Evolutionary conservation across 2,329 filamentous ascomycete genomes (phyloP), one percentile per base, ranked within the genome.

Genomic region (Talaromyces rugulosus): DNA sequence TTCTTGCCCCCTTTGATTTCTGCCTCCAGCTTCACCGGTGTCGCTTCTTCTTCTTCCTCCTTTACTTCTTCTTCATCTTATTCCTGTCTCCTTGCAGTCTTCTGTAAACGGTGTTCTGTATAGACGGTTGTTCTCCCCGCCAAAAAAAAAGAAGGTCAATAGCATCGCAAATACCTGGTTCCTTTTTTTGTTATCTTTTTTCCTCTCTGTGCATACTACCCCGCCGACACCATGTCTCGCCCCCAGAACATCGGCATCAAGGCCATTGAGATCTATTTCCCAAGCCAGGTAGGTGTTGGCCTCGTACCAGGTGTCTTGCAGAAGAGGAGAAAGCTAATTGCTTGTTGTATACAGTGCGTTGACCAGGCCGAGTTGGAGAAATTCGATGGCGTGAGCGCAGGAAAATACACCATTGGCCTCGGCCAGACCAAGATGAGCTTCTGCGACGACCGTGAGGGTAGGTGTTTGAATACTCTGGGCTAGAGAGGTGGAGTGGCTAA

Each of bases 401-500:
- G 91, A 69, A 95, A 95, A 81, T 95, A 95, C 84, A 95, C 91
- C 73, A 94, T 95, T 80, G 91, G 91, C 77, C 88, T 95, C 62
- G 91, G 91, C 72, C 91, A 95, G 85, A 94, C 89, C 75, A 92
- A 90, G 82, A 95, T 95, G 91, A 89, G 87, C 83, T 95, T 95
- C 81, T 94, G 91, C 77, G 91, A 95, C 79, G 91, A 95, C 74
- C 87, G 90, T 74, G 91, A 95, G 82, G 90, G 90, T 92, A 77
- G 77, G 82, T 65, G 47, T 4, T 28, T 61, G 23, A 44, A 12
- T 14, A 18, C 23, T 36, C 8, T 18, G n/a, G 18, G 58, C 16
- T 23, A 52, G 31, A 31, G 59, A 14, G 44, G 31, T 27, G 53
- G 40, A 33, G 14, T 42, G 18, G 34, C 18, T 53, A 12, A 60